Evolutionary conservation across 2,329 filamentous ascomycete genomes (phyloP).

Genomic region (Emmonsiellopsis sp.): DNA sequence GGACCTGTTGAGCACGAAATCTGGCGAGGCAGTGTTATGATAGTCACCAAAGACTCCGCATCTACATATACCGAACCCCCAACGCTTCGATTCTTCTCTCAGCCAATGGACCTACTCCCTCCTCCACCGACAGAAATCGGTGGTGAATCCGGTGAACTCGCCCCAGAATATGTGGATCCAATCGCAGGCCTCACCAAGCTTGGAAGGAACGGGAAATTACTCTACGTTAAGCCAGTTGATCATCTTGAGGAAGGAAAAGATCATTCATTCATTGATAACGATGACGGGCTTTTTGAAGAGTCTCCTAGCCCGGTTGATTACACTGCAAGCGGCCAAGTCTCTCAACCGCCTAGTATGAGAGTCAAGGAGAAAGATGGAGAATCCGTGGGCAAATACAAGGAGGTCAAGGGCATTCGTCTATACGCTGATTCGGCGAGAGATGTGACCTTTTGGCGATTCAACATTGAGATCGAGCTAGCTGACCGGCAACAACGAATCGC

Average conservation of each 20-base stretch:
- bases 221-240: slow-evolving; percentile 86
- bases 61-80: slow-evolving; percentile 76
- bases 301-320: slow-evolving; percentile 39
- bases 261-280: slow-evolving; percentile 68
- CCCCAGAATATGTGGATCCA: slow-evolving; percentile 77
- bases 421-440: slow-evolving; percentile 78
- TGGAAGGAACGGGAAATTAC: slow-evolving; percentile 71
- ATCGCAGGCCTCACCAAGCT: slow-evolving; percentile 80
- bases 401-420: slow-evolving; percentile 71
- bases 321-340: slow-evolving; percentile 27
- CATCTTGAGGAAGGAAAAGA: slow-evolving; percentile 71
- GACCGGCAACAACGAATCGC: slow-evolving; percentile 75
- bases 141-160: slow-evolving; percentile 52
- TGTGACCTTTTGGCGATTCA: slow-evolving; percentile 95
- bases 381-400: slow-evolving; percentile 68
- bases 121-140: slow-evolving; percentile 64
- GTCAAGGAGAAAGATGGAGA: slow-evolving; percentile 58
- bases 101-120: slow-evolving; percentile 73
- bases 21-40: slow-evolving; percentile 92
- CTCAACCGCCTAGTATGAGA: slow-evolving; percentile 40
- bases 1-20: slow-evolving; percentile 56
- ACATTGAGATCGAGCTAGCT: slow-evolving; percentile 79
- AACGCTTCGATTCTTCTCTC: slow-evolving; percentile 72
- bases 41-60: slow-evolving; percentile 76
- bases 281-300: slow-evolving; percentile 73